phyloP scores from a whole-genome alignment of 1,284 basidiomycete species.

The Moniliophthora roreri region DNA sequence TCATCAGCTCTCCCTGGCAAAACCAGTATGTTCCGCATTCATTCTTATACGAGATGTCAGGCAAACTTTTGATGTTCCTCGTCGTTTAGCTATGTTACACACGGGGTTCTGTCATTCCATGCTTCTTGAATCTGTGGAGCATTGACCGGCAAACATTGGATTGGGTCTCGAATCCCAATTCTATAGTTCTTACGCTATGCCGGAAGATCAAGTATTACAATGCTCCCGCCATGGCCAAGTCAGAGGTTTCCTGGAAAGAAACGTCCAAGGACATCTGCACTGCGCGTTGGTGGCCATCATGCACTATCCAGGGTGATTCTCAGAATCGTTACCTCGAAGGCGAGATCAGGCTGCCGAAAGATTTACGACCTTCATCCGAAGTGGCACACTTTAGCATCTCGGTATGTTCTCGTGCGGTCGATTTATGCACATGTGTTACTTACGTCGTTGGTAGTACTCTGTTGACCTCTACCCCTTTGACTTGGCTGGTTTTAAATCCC shows the following conservation, averaged over 20 bases:
- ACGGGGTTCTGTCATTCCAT: slow-evolving; percentile 47
- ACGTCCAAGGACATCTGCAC: slow-evolving; percentile 37
- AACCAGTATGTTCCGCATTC: slow-evolving; percentile 33
- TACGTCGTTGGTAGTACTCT: slow-evolving; percentile 27
- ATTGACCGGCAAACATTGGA: slow-evolving; percentile 40
- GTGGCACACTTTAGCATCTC: slow-evolving; percentile 49
- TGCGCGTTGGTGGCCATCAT: slow-evolving; percentile 47
- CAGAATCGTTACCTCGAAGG: slow-evolving; percentile 42
- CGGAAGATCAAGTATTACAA: slow-evolving; percentile 44
- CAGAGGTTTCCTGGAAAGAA: slow-evolving; percentile 39
- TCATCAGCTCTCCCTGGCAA: slow-evolving; percentile 42
- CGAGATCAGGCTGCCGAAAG: slow-evolving; percentile 47
- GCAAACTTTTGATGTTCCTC: not conserved
- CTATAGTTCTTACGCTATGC: slow-evolving; percentile 40
- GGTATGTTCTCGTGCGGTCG: slow-evolving; percentile 26
- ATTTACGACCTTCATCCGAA: slow-evolving; percentile 45
- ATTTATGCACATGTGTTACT: not conserved
- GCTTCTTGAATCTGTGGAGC: slow-evolving; percentile 39
- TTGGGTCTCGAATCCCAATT: slow-evolving; percentile 38
- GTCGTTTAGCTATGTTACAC: slow-evolving; percentile 43
- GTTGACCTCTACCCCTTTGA: slow-evolving; percentile 43
- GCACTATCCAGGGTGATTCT: slow-evolving; percentile 24
- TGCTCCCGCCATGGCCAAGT: slow-evolving; percentile 29
- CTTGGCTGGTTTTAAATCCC: slow-evolving; percentile 30
- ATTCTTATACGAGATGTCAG: too few relatives aligned